Percentiles rank a stretch among this genome's conserved stretches.
Conservation (phyloP, 2,329 filamentous ascomycete genomes). For the Pseudocercospora fuligena region DNA sequence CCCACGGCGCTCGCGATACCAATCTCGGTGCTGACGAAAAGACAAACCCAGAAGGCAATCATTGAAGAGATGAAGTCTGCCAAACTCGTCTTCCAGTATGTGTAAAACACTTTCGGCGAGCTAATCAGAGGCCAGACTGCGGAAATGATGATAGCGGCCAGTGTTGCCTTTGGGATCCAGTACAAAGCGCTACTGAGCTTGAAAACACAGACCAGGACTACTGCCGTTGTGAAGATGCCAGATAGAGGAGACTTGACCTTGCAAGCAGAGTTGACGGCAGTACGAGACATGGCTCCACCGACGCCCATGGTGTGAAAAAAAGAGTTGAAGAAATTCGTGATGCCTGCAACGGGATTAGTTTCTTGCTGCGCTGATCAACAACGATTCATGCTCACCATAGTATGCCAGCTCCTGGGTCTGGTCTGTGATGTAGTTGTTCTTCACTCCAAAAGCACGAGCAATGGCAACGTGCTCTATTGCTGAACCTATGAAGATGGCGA, state of each 20-base stretch:
- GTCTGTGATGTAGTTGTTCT: conserved; percentile 67
- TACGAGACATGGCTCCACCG: conserved; percentile 69
- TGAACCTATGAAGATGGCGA: conserved; percentile 66
- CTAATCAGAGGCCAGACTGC: conserved; percentile 67
- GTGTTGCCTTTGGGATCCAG: conserved; percentile 70
- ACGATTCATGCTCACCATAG: conserved; percentile 49
- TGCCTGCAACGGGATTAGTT: conserved; percentile 8
- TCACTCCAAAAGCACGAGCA: conserved; percentile 65
- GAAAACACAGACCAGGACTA: conserved; percentile 66
- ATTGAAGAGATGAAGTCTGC: conserved; percentile 68
- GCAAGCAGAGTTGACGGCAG: conserved; percentile 69
- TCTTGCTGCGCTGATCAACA: neutral
- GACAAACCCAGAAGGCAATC: conserved; percentile 67
- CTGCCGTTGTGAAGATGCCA: conserved; percentile 64
- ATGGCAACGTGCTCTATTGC: conserved; percentile 69
- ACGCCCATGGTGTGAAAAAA: conserved; percentile 70
- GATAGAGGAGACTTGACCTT: conserved; percentile 66
- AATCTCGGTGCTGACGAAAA: conserved; percentile 65
- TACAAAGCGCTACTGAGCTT: conserved; percentile 64
- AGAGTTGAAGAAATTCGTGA: conserved; percentile 56
- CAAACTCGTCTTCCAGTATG: conserved; percentile 68
- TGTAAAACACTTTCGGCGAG: conserved; percentile 63
- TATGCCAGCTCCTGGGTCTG: conserved; percentile 69
- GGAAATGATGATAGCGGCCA: conserved; percentile 70
- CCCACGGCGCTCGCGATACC: conserved; percentile 65